phyloP scores from a whole-genome alignment of 2,329 filamentous ascomycete species.

The Claviceps capensis region DNA sequence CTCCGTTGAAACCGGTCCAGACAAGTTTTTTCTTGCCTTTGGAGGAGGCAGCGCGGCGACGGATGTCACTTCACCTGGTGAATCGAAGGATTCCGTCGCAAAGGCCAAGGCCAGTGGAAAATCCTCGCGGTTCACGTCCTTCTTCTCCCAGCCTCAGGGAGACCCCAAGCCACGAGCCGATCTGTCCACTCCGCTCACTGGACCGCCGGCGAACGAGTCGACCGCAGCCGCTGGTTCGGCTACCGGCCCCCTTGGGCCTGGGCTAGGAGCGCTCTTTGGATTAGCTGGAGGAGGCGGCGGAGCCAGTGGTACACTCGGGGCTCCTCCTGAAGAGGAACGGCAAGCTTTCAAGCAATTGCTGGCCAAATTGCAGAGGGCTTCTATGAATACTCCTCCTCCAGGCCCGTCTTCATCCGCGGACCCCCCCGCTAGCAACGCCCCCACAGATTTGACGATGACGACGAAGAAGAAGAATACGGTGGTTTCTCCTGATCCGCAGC shows the following conservation, averaged over 20 bases:
- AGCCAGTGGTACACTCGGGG: background rate
- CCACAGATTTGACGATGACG: conserved; percentile 6
- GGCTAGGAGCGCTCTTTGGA: conserved; percentile 4
- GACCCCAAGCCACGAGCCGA: conserved; percentile 38
- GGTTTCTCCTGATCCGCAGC: conserved; percentile 34
- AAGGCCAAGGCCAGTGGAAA: conserved; percentile 48
- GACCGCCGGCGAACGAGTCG: conserved; percentile 11
- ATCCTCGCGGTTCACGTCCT: conserved; percentile 74
- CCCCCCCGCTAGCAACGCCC: conserved; percentile 20
- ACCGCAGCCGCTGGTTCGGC: conserved; percentile 3
- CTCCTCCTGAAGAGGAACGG: conserved; percentile 52
- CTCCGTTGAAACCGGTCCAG: conserved; percentile 52
- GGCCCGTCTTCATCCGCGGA: conserved; percentile 28
- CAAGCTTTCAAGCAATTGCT: conserved; percentile 75
- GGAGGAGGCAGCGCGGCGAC: conserved; percentile 25
- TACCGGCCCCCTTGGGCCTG: conserved; percentile 1
- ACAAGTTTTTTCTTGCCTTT: conserved; percentile 62
- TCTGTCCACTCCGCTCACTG: conserved; percentile 28
- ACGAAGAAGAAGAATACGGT: conserved; percentile 22
- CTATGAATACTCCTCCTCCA: conserved; percentile 31
- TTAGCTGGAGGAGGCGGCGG: background rate
- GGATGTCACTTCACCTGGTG: conserved; percentile 39
- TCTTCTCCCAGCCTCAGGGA: conserved; percentile 45
- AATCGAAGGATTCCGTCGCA: conserved; percentile 24
- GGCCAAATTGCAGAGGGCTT: conserved; percentile 60